A percentile compares a stretch with the other conserved stretches of the same genome.
These are phyloP conservation scores for Solanum clarkiae DNA, from an alignment of 257 asterid species.

Conservation along the genomic window DNA sequence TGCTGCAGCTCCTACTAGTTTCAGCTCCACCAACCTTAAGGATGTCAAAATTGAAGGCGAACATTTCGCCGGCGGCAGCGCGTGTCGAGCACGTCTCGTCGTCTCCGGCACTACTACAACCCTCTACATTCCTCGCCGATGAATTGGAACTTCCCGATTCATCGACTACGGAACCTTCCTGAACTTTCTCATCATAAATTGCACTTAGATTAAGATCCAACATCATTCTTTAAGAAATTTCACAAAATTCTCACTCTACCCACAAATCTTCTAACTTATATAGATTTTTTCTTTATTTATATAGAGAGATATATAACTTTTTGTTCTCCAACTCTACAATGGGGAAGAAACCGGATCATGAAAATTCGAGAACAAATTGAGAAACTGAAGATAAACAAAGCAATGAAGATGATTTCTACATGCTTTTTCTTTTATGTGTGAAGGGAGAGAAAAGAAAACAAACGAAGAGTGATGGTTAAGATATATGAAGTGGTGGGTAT, in stretches of 20 bases:
- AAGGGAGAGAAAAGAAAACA: neutral
- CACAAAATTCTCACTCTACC: neutral
- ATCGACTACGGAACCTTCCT: constrained; percentile 4
- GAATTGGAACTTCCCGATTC: constrained; percentile 35
- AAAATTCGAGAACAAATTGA: neutral
- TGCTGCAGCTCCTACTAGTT: neutral
- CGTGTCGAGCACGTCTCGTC: constrained; percentile 39
- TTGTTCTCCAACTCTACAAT: neutral
- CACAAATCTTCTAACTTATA: too few relatives aligned
- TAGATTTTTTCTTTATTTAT: too few relatives aligned
- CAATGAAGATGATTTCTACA: neutral
- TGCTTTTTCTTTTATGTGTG: neutral
- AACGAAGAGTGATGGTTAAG: neutral
- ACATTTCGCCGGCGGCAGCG: constrained; percentile 15
- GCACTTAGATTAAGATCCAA: constrained; percentile 55
- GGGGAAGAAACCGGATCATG: neutral
- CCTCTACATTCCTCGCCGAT: constrained; percentile 31
- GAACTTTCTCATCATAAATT: constrained; percentile 15
- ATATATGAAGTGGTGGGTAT: neutral
- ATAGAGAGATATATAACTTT: neutral
- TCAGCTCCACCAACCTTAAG: constrained; percentile 12
- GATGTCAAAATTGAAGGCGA: constrained; percentile 35
- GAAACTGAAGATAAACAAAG: too few relatives aligned
- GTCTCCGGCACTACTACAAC: constrained; percentile 33
- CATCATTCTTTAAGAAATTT: constrained; percentile 4